Conservation (phyloP, 75 land plant genomes). For the Gnetum montanum region DNA sequence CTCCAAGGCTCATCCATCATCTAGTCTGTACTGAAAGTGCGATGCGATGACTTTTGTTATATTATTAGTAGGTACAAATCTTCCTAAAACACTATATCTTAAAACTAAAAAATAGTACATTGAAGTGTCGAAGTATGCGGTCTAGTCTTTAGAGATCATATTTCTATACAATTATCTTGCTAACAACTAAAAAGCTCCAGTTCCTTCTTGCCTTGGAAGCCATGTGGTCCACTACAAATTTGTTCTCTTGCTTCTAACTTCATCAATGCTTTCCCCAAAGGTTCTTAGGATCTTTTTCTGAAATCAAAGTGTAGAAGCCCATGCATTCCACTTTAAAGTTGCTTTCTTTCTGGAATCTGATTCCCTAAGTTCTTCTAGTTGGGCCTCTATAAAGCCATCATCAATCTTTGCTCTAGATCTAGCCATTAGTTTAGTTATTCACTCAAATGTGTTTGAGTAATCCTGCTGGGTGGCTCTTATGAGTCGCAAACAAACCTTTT, state of each 20-base stretch:
- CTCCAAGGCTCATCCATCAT: too few relatives aligned
- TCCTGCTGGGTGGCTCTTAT: constrained; percentile 70
- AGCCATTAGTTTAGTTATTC: constrained; percentile 75
- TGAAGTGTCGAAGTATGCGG: too few relatives aligned
- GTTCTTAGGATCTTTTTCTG: constrained; percentile 72
- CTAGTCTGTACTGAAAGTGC: too few relatives aligned
- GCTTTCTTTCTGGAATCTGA: constrained; percentile 55
- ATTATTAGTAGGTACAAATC: too few relatives aligned
- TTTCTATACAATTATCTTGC: too few relatives aligned
- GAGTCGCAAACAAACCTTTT: constrained; percentile 54
- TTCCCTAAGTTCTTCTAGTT: constrained; percentile 79
- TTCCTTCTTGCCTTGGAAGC: constrained; percentile 64
- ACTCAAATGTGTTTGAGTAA: constrained; percentile 57
- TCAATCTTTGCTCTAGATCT: constrained; percentile 73
- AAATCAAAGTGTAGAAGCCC: constrained; percentile 70
- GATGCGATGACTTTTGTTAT: too few relatives aligned
- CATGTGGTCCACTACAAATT: constrained; percentile 93
- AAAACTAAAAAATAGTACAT: too few relatives aligned
- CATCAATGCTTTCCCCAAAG: constrained; percentile 72
- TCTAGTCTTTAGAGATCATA: too few relatives aligned
- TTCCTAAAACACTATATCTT: too few relatives aligned
- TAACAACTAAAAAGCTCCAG: too few relatives aligned
- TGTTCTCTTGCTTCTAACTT: constrained; percentile 42
- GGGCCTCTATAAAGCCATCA: constrained; percentile 96
- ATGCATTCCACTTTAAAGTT: constrained; percentile 64